Base-by-base conservation (phyloP, 176 grass and related monocot genomes). In the Zizania latifolia region DNA sequence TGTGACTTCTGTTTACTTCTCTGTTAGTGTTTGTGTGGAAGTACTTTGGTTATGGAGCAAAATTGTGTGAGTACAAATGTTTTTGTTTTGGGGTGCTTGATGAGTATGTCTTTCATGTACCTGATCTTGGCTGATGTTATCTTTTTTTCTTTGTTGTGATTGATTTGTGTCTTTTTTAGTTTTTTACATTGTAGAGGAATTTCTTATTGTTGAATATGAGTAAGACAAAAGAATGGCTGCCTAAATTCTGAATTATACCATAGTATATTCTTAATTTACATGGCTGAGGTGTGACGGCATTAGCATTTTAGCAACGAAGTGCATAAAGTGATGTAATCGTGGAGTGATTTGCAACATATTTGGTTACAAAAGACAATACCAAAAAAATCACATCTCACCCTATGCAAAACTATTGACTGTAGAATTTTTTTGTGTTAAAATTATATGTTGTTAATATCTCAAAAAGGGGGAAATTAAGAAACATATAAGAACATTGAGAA, bases 351-450 rank as follows among this genome's bases (percentile, higher is more conserved):
- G 2, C 15, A 34, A 34, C 34, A 45, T 32, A 33, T 22, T 41
- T 33, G 1, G 63, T 58, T 37, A 35, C 23, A 37, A 24, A 31
- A 57, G 48, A 30, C n/a, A n/a, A n/a, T n/a, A n/a, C n/a, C n/a
- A 68, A 58, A 37, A 10, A 56, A 40, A 77, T 35, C 21, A 65
- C 59, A 77, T 65, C 59, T 66, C 45, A 21, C 75, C 2, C 15
- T 37, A 29, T 5, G 9, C 62, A 68, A 68, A 21, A 48, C 17
- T 23, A 35, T 56, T 22, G 39, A 40, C 16, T 38, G 21, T 23
- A 9, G 1, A 62, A 34, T 2, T 29, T 0, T 15, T 22, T 17
- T n/a, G 48, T 10, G 10, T 16, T 27, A 35, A 34, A 23, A 34
- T n/a, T n/a, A n/a, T n/a, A n/a, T n/a, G n/a, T n/a, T n/a, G n/a